These are phyloP conservation scores for Globisporangium spiculum DNA, from an alignment of 352 stramenopile species.

Conservation along the genomic window DNA sequence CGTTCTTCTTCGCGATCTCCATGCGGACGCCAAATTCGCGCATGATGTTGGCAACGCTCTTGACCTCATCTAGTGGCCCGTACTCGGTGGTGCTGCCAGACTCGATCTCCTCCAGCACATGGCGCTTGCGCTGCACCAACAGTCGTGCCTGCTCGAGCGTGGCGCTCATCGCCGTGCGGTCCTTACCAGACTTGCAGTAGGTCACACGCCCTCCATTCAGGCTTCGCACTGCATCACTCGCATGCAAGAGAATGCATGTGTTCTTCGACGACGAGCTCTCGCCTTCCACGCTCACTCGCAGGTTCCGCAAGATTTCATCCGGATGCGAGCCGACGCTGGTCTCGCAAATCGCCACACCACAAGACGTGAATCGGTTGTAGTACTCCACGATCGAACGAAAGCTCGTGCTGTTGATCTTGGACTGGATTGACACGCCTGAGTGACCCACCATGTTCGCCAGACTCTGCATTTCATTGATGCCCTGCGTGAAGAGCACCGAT, in stretches of 20 bases:
- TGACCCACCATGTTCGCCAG: constrained; percentile 88
- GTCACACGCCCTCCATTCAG: constrained; percentile 91
- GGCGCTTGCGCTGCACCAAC: constrained; percentile 71
- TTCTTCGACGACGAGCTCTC: constrained; percentile 85
- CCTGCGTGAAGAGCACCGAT: constrained; percentile 84
- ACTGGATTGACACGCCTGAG: constrained; percentile 76
- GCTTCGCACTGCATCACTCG: constrained; percentile 83
- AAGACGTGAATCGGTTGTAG: constrained; percentile 61
- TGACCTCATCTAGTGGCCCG: constrained; percentile 72
- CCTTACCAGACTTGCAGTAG: constrained; percentile 98
- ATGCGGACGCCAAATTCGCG: constrained; percentile 92
- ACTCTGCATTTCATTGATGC: constrained; percentile 94
- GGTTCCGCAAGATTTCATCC: constrained; percentile 65
- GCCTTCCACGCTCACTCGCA: constrained; percentile 58
- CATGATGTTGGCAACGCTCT: constrained; percentile 84
- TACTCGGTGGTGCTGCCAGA: constrained; percentile 35
- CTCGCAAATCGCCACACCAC: constrained; percentile 38
- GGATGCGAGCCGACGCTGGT: constrained; percentile 55
- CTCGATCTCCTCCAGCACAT: constrained; percentile 76
- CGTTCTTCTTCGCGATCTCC: constrained; percentile 97
- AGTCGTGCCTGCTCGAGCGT: constrained; percentile 94
- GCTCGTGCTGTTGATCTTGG: constrained; percentile 79
- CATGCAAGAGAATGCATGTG: constrained; percentile 83
- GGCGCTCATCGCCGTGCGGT: constrained; percentile 96
- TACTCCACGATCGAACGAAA: constrained; percentile 73